Conservation (phyloP, 2,329 filamentous ascomycete species). For the Stemphylium beticola region DNA sequence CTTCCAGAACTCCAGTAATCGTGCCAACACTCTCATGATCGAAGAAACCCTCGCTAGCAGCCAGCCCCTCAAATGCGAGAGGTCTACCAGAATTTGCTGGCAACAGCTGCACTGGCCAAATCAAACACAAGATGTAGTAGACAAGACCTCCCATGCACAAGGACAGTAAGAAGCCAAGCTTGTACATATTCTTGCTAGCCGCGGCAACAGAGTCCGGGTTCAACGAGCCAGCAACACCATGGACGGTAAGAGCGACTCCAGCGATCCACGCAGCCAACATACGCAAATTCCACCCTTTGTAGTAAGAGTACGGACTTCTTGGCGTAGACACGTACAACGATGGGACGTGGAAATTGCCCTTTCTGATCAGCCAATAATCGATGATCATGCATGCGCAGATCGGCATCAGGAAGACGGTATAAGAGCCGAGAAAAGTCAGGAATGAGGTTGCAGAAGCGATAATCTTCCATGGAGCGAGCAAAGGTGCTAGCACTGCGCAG, state of each 20-base stretch:
- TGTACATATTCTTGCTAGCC: slow-evolving; percentile 29
- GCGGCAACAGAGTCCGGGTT: slow-evolving; percentile 19
- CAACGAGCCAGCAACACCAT: slow-evolving; percentile 25
- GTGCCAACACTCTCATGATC: slow-evolving; percentile 18
- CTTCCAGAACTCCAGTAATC: slow-evolving; percentile 23
- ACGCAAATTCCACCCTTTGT: slow-evolving; percentile 29
- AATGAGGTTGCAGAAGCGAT: slow-evolving; percentile 29
- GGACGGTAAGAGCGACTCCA: slow-evolving; percentile 26
- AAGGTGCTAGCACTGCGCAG: slow-evolving; percentile 22
- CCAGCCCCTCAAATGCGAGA: slow-evolving; percentile 22
- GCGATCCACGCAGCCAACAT: slow-evolving; percentile 26
- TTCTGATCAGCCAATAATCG: slow-evolving; percentile 27
- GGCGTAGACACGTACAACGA: slow-evolving; percentile 18
- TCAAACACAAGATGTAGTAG: slow-evolving; percentile 20
- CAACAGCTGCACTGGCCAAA: slow-evolving; percentile 22
- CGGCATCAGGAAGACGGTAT: slow-evolving; percentile 37
- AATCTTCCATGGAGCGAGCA: slow-evolving; percentile 37
- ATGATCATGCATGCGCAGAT: slow-evolving; percentile 30
- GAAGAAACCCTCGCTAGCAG: slow-evolving; percentile 25
- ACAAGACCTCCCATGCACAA: slow-evolving; percentile 22
- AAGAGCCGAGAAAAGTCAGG: slow-evolving; percentile 35
- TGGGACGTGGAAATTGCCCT: slow-evolving; percentile 28
- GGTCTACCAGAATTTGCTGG: slow-evolving; percentile 12
- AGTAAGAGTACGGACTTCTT: slow-evolving; percentile 23
- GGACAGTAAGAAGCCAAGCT: slow-evolving; percentile 23